Base-by-base conservation (phyloP, 148 eudicot genomes). In the Arbutus unedo region DNA sequence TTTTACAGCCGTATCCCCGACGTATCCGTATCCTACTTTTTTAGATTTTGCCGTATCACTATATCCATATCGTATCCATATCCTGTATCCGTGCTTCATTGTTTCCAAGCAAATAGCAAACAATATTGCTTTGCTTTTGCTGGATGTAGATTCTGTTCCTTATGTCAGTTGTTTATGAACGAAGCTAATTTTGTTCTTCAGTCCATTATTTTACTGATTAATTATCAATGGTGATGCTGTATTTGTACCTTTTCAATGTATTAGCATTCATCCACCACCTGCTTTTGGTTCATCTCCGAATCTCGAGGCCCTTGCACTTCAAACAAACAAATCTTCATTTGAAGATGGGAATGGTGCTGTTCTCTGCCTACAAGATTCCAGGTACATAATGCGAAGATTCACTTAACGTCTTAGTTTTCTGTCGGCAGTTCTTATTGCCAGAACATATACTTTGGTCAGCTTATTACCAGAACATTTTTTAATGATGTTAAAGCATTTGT, bases 281-380 rank as follows among this genome's bases (percentile, higher is more conserved):
- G 92, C 98, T 74, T 96, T 96, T 89, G 98, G 99, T 60, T 96
- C 99, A 67, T 94, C 97, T 66, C 90, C 97, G 51, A 94, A 94
- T 86, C 99, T 96, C n/a, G 97, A 89, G 89, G 94, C 98, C 79
- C 97, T 96, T 87, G 96, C 99, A 44, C 91, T 89, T 86, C 96
- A 93, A 90, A 91, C 86, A 81, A 89, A 87, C 88, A 87, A 89
- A 85, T 77, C 86, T 79, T 87, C 86, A 85, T 86, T 83, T 77
- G 90, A 88, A 67, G 94, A 87, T 82, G 92, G 89, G 49, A 90
- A 94, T n/a, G 85, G 86, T 78, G 89, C 88, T 66, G 85, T 84
- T 87, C 86, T 84, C 70, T 80, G 81, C 79, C 71, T 88, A 66
- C 90, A 79, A 85, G 79, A 88, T 84, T 83, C 88, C 81, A 90